Conservation (phyloP, 805 yeast species). For the Ogataea wickerhamii region DNA sequence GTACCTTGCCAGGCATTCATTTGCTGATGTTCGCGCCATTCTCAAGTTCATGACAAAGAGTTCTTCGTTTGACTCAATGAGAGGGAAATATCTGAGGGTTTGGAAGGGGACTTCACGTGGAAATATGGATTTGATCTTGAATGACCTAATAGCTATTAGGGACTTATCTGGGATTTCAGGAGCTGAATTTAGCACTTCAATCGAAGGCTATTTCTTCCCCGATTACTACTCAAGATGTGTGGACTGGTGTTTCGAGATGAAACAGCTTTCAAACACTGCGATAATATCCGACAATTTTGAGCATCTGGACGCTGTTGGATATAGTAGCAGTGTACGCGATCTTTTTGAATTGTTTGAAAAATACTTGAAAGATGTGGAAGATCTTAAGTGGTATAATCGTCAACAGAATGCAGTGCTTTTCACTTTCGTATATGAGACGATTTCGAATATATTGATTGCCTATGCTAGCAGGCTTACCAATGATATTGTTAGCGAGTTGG, state of each 20-base stretch:
- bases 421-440: constrained; percentile 12
- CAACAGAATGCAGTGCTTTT: constrained; percentile 13
- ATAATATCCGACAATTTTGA: constrained; percentile 10
- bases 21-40: constrained; percentile 11
- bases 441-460: constrained; percentile 6
- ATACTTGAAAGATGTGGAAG: constrained; percentile 7
- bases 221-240: constrained; percentile 15
- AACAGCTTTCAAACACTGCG: constrained; percentile 5
- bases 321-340: constrained; percentile 13
- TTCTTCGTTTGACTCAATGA: constrained; percentile 5
- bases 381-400: constrained; percentile 7
- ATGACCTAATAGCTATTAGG: constrained; percentile 9
- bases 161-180: constrained; percentile 8
- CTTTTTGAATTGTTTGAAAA: constrained; percentile 14
- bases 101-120: constrained; percentile 2
- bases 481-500: constrained; percentile 11
- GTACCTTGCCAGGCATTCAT: constrained; percentile 12
- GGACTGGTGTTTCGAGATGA: constrained; percentile 13
- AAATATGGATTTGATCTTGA: constrained; percentile 6
- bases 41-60: constrained; percentile 11
- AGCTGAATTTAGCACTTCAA: constrained; percentile 7
- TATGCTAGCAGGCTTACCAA: constrained; percentile 11
- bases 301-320: constrained; percentile 12
- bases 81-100: constrained; percentile 8
- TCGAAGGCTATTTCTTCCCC: constrained; percentile 11